These are phyloP conservation scores for Bacidia gigantensis DNA, from an alignment of 495 filamentous ascomycete species.

Conservation along the genomic window DNA sequence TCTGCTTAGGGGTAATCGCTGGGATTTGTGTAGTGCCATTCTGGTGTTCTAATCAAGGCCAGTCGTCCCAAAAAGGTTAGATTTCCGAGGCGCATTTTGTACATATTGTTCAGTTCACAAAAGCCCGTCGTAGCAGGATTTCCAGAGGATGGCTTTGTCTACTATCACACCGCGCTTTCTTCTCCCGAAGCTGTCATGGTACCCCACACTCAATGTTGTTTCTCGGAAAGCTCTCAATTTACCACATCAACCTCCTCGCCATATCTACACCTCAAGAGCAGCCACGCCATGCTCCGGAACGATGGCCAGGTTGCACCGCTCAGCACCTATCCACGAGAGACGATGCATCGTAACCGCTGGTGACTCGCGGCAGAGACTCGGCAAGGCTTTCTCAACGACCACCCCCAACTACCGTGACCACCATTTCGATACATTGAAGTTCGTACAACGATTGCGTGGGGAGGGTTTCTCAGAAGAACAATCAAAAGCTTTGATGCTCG, in stretches of 20 bases:
- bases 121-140: no score
- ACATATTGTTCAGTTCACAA: no score
- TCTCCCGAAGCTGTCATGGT: constrained; percentile 17
- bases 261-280: no score
- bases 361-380: background rate
- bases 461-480: constrained; percentile 97
- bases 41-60: no score
- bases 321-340: background rate
- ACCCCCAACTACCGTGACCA: constrained; percentile 54
- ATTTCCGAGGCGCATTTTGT: no score
- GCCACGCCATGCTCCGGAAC: background rate
- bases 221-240: background rate
- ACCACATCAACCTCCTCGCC: background rate
- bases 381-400: constrained; percentile 51
- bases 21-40: no score
- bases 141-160: background rate
- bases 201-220: background rate
- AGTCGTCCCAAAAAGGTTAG: no score
- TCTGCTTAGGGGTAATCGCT: no score
- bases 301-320: background rate
- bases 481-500: constrained; percentile 90
- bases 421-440: constrained; percentile 97
- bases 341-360: background rate
- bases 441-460: constrained; percentile 74
- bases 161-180: constrained; percentile 15